phyloP scores from a whole-genome alignment of 139 green algal genomes.

The Auxenochlorella pyrenoidosa region DNA sequence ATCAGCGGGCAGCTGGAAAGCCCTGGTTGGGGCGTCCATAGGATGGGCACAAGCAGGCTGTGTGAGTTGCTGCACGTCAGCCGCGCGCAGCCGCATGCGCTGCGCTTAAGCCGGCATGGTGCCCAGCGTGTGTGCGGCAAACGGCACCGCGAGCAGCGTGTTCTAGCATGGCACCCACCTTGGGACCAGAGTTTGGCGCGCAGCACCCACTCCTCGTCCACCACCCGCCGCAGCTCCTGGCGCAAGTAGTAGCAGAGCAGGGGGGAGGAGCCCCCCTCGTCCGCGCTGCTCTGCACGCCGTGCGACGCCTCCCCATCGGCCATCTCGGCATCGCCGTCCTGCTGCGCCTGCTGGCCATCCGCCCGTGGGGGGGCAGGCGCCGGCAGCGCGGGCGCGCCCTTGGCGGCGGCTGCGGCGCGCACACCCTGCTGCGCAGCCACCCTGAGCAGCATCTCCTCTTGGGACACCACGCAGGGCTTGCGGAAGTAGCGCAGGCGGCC shows the following conservation, averaged over 20 bases:
- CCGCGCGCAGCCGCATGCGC: too few species aligned
- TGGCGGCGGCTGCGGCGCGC: neutral
- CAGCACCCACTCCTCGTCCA: conserved; percentile 64
- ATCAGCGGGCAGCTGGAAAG: too few species aligned
- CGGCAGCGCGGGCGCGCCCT: neutral
- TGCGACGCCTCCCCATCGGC: neutral
- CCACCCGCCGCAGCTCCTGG: conserved; percentile 66
- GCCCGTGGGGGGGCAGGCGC: neutral
- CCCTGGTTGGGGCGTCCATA: too few species aligned
- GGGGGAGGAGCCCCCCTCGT: neutral
- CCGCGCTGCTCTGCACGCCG: neutral
- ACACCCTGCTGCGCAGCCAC: neutral
- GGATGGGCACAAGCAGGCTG: too few species aligned
- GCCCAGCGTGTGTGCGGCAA: too few species aligned
- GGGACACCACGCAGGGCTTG: conserved; percentile 29
- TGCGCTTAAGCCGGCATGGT: too few species aligned
- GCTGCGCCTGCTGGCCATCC: neutral
- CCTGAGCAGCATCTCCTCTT: conserved; percentile 35
- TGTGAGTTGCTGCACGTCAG: too few species aligned
- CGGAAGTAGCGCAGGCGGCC: conserved; percentile 54
- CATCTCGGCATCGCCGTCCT: neutral
- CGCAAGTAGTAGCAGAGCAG: conserved; percentile 51
- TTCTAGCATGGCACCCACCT: neutral
- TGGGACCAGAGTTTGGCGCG: conserved; percentile 67
- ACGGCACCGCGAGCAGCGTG: neutral